A percentile compares a stretch with the other conserved stretches of the same genome.
Evolutionary conservation across 495 filamentous ascomycete species (phyloP).

Genomic region (Neurospora hispaniola): DNA sequence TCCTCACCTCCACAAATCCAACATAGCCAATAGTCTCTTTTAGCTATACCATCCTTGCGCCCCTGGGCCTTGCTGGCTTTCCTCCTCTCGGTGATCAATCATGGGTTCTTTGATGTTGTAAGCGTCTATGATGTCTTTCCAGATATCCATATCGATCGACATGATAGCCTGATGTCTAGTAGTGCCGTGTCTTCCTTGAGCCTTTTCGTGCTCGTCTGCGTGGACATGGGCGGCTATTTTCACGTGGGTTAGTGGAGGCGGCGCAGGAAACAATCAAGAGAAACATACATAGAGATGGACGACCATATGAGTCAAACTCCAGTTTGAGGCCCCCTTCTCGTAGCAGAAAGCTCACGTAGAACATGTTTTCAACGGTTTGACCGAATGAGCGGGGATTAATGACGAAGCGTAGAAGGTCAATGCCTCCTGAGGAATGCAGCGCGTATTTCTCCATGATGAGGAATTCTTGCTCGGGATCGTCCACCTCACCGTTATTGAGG

Average conservation of each 20-base stretch:
- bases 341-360: conserved; percentile 91
- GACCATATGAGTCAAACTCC: conserved; percentile 46
- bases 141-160: conserved; percentile 70
- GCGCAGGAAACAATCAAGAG: neutral
- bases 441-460: conserved; percentile 43
- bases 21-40: neutral
- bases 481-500: conserved; percentile 23
- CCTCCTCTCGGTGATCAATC: conserved; percentile 70
- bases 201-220: conserved; percentile 11
- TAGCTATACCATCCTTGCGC: conserved; percentile 70
- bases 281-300: conserved; percentile 64
- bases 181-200: conserved; percentile 25
- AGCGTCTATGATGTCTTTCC: conserved; percentile 60
- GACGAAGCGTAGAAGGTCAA: conserved; percentile 72
- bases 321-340: conserved; percentile 70
- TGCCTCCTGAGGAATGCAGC: conserved; percentile 50
- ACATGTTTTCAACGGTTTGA: conserved; percentile 94
- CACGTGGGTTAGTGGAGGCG: neutral
- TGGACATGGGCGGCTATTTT: conserved; percentile 15
- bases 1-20: neutral
- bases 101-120: conserved; percentile 68
- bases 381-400: conserved; percentile 85
- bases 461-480: conserved; percentile 24
- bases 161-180: conserved; percentile 76
- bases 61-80: conserved; percentile 42